Evolutionary conservation across 805 yeast species (phyloP).

Genomic region (Kluyveromyces nonfermentans): DNA sequence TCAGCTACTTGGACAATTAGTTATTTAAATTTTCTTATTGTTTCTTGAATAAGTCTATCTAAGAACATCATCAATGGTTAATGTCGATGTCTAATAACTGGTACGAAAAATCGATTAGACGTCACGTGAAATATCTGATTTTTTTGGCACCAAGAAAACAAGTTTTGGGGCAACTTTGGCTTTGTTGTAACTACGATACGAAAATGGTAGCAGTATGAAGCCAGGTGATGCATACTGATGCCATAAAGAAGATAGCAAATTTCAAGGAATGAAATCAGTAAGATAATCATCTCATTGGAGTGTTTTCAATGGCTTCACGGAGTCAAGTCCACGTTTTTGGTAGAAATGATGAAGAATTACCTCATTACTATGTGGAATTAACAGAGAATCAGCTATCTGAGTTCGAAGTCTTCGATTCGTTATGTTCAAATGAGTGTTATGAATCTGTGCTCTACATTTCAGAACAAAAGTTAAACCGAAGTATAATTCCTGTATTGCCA

Average conservation of each 20-base stretch:
- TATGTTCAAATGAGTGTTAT: slow-evolving; percentile 27
- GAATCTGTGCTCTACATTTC: slow-evolving; percentile 30
- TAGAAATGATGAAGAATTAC: background rate
- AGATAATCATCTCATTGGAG: too few relatives aligned
- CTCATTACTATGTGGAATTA: slow-evolving; percentile 23
- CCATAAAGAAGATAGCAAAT: background rate
- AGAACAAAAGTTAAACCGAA: slow-evolving; percentile 20
- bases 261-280: background rate
- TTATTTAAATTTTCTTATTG: too few relatives aligned
- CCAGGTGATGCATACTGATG: background rate
- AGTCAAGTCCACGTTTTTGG: background rate
- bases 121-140: background rate
- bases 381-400: slow-evolving; percentile 12
- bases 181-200: background rate
- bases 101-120: background rate
- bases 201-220: background rate
- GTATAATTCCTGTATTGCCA: slow-evolving; percentile 24
- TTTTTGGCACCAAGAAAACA: background rate
- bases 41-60: too few relatives aligned
- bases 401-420: slow-evolving; percentile 24
- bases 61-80: too few relatives aligned
- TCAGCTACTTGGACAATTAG: too few relatives aligned
- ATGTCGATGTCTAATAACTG: too few relatives aligned
- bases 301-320: background rate
- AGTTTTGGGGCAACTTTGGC: background rate